Evolutionary conservation across 257 asterid species (phyloP).

Genomic region (Solanum corneliomulleri): DNA sequence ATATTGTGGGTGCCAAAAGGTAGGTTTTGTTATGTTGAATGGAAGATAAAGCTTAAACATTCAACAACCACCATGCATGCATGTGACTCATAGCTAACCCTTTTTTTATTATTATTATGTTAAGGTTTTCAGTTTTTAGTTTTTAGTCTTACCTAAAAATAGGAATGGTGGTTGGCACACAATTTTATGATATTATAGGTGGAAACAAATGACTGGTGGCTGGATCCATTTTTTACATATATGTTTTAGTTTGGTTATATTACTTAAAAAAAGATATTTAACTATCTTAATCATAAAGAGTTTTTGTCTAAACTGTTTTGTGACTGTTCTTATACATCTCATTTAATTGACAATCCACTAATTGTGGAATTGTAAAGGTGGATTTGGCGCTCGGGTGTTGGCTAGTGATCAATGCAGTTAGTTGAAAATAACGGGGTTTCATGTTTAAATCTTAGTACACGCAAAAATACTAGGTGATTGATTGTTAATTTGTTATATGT

Average conservation of each 20-base stretch:
- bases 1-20: background rate
- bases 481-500: too few species aligned
- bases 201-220: background rate
- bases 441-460: background rate
- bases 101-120: background rate
- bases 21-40: background rate
- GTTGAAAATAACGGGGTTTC: fast-evolving
- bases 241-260: background rate
- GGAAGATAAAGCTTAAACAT: background rate
- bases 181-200: background rate
- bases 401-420: background rate
- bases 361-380: background rate
- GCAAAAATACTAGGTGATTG: background rate
- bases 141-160: background rate
- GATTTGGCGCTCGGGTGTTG: too few species aligned
- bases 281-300: background rate
- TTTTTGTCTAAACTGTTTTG: background rate
- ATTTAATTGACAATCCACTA: background rate
- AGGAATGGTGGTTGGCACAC: background rate
- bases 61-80: background rate
- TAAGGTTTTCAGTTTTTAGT: background rate
- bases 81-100: background rate
- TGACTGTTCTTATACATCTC: background rate
- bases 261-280: background rate
- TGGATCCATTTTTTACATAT: background rate